Evolutionary conservation across 768 basidiomycete species (phyloP).

Genomic region (Pleurotus eryngii): DNA sequence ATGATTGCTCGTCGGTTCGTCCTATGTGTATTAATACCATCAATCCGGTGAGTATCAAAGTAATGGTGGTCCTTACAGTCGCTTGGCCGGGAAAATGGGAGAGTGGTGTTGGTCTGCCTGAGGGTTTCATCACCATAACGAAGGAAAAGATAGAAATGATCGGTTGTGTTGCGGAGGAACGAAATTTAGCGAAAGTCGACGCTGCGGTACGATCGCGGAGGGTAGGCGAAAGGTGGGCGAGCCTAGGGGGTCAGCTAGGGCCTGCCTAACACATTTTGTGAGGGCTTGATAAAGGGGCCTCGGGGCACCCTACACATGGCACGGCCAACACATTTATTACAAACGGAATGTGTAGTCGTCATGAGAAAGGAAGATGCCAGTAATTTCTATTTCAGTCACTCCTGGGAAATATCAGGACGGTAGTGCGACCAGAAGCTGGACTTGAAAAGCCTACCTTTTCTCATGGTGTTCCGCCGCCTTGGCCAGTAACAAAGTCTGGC

Average conservation of each 20-base stretch:
- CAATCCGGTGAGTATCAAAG: no score
- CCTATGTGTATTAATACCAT: no score
- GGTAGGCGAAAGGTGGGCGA: not conserved
- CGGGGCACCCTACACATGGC: not conserved
- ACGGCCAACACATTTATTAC: constrained; percentile 3
- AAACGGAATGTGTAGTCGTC: not conserved
- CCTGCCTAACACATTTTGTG: not conserved
- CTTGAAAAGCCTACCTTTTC: not conserved
- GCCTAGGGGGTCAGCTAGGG: not conserved
- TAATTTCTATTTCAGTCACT: not conserved
- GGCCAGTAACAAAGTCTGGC: not conserved
- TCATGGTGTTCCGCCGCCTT: not conserved
- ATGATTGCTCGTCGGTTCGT: constrained; percentile 8
- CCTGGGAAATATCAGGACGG: not conserved
- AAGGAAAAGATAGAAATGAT: not conserved
- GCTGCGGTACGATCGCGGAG: not conserved
- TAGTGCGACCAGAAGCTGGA: not conserved
- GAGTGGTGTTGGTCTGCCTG: not conserved
- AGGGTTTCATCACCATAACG: not conserved
- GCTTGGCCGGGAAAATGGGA: not conserved
- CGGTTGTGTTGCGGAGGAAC: not conserved
- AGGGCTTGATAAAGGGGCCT: not conserved
- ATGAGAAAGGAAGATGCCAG: constrained; percentile 1
- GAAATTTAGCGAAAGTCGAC: not conserved
- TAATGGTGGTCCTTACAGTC: not conserved